These are phyloP conservation scores for Tilletia caries DNA, from an alignment of 1,284 basidiomycete species.

Conservation along the genomic window DNA sequence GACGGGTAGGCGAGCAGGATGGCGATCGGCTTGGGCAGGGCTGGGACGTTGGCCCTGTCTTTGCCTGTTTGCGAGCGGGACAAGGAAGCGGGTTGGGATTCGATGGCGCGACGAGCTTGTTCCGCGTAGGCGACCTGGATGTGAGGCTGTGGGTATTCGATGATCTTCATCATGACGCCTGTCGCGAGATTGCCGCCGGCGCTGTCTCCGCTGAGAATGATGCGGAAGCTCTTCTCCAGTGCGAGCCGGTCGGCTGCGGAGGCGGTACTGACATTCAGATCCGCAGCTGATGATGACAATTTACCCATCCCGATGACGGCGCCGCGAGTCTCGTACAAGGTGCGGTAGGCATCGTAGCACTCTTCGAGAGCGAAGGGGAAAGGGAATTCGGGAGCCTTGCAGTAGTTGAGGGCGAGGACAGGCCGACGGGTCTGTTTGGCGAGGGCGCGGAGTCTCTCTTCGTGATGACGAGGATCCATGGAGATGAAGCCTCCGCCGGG, in stretches of 20 bases:
- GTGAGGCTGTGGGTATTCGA: slow-evolving; percentile 44
- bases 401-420: slow-evolving; percentile 84
- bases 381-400: slow-evolving; percentile 86
- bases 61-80: neutral
- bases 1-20: slow-evolving; percentile 70
- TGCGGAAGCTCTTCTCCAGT: slow-evolving; percentile 30
- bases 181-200: slow-evolving; percentile 44
- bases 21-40: slow-evolving; percentile 66
- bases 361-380: slow-evolving; percentile 94
- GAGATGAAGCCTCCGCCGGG: slow-evolving; percentile 95
- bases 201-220: slow-evolving; percentile 42
- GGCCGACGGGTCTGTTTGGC: slow-evolving; percentile 74
- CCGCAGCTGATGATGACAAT: neutral
- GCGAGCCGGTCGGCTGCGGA: slow-evolving; percentile 13
- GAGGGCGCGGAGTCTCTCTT: slow-evolving; percentile 86
- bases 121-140: slow-evolving; percentile 37
- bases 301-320: slow-evolving; percentile 71
- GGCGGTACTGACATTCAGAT: no score
- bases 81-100: neutral
- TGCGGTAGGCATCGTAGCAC: slow-evolving; percentile 80
- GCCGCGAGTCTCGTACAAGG: slow-evolving; percentile 76
- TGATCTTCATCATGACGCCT: slow-evolving; percentile 38
- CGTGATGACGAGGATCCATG: slow-evolving; percentile 80
- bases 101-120: neutral
- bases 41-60: slow-evolving; percentile 21